These are phyloP conservation scores for Aspergillus asperescens DNA, from an alignment of 495 filamentous ascomycete genomes.

Conservation along the genomic window DNA sequence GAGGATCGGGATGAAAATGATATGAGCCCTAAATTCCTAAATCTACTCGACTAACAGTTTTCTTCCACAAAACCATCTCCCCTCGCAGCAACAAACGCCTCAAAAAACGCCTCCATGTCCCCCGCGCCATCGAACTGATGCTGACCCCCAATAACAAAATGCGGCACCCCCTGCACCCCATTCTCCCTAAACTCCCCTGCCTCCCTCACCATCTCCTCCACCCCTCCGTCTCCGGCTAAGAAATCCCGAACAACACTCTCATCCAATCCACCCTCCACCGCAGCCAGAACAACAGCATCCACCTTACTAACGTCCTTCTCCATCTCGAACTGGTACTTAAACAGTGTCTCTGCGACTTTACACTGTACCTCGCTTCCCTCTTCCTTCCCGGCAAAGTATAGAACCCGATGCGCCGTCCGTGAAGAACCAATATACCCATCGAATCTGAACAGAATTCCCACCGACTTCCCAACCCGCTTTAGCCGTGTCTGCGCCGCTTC, in stretches of 20 bases:
- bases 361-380: conserved; percentile 9
- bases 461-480: conserved; percentile 5
- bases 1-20: too few species aligned
- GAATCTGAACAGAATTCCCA: conserved; percentile 20
- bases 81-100: conserved; percentile 17
- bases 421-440: conserved; percentile 24
- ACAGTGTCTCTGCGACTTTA: conserved; percentile 10
- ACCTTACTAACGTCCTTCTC: conserved; percentile 20
- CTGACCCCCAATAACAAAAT: conserved; percentile 13
- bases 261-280: conserved; percentile 10
- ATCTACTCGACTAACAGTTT: too few species aligned
- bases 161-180: conserved; percentile 17
- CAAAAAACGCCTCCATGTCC: conserved; percentile 17
- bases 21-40: too few species aligned
- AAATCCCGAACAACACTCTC: conserved; percentile 6
- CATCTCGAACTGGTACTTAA: conserved; percentile 20
- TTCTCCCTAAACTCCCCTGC: background rate
- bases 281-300: conserved; percentile 13
- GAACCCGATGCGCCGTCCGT: conserved; percentile 17
- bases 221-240: conserved; percentile 8
- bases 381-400: background rate
- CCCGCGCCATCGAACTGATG: conserved; percentile 10
- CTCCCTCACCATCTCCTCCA: conserved; percentile 6
- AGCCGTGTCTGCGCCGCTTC: conserved; percentile 15
- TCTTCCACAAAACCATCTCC: too few species aligned